These are phyloP conservation scores for Aspergillus udagawae DNA, from an alignment of 2,329 filamentous ascomycete species.

Conservation along the genomic window DNA sequence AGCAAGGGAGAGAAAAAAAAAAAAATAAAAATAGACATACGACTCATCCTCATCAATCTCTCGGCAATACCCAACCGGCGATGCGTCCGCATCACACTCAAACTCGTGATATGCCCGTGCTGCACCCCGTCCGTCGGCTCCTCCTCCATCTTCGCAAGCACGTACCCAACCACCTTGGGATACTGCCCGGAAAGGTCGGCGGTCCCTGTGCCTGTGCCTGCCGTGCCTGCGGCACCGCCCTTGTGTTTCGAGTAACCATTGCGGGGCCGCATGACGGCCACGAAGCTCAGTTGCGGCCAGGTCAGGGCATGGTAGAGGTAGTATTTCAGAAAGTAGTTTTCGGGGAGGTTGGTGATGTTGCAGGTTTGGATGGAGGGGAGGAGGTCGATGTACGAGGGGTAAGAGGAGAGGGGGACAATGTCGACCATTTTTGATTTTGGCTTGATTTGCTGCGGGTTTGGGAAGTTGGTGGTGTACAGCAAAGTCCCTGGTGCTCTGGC, in stretches of 20 bases:
- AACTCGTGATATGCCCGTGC: constrained; percentile 92
- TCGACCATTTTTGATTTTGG: constrained; percentile 40
- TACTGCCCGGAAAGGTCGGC: constrained; percentile 51
- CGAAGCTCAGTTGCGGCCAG: constrained; percentile 95
- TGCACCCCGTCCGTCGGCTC: constrained; percentile 85
- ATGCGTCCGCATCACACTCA: constrained; percentile 96
- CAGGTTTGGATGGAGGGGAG: constrained; percentile 88
- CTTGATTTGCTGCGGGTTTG: not conserved
- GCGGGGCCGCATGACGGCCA: constrained; percentile 84
- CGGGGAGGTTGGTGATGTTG: constrained; percentile 97
- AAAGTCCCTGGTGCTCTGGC: not conserved
- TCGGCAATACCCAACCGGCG: constrained; percentile 86
- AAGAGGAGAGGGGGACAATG: constrained; percentile 45
- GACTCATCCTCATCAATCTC: constrained; percentile 94
- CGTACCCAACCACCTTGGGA: constrained; percentile 96
- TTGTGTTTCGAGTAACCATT: constrained; percentile 69
- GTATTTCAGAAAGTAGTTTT: constrained; percentile 99
- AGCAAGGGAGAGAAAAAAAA: constrained; percentile 1
- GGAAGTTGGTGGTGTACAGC: constrained; percentile 3
- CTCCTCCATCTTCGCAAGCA: constrained; percentile 99
- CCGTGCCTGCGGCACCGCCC: constrained; percentile 48
- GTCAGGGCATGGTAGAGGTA: constrained; percentile 98
- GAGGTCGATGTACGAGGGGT: constrained; percentile 69
- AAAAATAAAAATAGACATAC: too few species aligned
- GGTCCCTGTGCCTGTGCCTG: constrained; percentile 13